Base-by-base conservation (phyloP, 345 rosid genomes). In the Lepidium sativum region DNA sequence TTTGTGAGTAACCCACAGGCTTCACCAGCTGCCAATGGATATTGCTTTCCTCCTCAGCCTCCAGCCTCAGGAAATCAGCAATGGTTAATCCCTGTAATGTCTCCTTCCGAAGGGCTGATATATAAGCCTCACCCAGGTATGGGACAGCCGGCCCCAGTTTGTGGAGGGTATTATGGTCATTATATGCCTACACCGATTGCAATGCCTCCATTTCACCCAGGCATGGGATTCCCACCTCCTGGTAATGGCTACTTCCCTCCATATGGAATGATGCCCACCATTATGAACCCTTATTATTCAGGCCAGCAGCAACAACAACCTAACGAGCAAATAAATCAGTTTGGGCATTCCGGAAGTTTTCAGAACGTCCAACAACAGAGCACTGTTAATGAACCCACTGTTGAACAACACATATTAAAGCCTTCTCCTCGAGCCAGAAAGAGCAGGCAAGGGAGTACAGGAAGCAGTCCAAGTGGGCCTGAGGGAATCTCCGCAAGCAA, bases 61-160 rank as follows among this genome's bases (percentile, higher is more conserved):
- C 81, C 15, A 50, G 79, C 27, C 57, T 75, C n/a, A 70, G 85
- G 68, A 48, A 71, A 71, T 12, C 82, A 87, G 17, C 98, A 87
- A 48, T 89, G 95, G 97, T 68, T 92, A 72, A 51, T 89, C 61
- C 98, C 98, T 42, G 78, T 92, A 10, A 85, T 92, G 91, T 87
- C 98, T 31, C 96, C 95, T 35, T 83, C 91, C 0, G 97, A 92
- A 75, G 98, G 97, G 63, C 87, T 89, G 16, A 69, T 92, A 69
- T 92, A 85, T 80, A 92, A 89, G 80, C 98, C 98, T 20, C 88
- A 78, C 65, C 58, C 84, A 8, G 83, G 70, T 11, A 74, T 83
- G 35, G 88, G 85, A 65, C 75, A 75, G 44, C 63, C 71, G 20
- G 90, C 86, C 67, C 73, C 62, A 76, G 89, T 44, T 77, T 80